These are phyloP conservation scores for Lactifluus rugatus DNA, from an alignment of 768 basidiomycete species.

Conservation along the genomic window DNA sequence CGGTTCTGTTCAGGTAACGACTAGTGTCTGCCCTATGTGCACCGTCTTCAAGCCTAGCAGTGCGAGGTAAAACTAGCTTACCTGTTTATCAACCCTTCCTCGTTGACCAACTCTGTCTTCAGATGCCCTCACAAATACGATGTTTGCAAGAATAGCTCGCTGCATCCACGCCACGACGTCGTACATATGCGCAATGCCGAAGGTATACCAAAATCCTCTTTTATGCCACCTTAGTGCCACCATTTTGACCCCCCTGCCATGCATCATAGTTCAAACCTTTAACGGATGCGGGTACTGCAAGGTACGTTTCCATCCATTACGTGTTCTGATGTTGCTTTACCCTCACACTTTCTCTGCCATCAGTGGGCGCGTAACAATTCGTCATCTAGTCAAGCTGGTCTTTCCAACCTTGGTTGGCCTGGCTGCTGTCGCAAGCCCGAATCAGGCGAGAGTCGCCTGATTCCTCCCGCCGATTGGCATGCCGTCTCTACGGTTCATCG, in stretches of 20 bases:
- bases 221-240: conserved; percentile 1
- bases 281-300: conserved; percentile 89
- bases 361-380: conserved; percentile 66
- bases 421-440: conserved; percentile 79
- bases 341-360: conserved; percentile 21
- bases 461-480: conserved; percentile 70
- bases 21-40: conserved; percentile 73
- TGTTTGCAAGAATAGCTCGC: conserved; percentile 61
- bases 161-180: conserved; percentile 71
- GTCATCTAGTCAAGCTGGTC: conserved; percentile 42
- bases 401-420: conserved; percentile 74
- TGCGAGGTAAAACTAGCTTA: conserved; percentile 37
- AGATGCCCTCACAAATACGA: conserved; percentile 75
- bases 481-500: conserved; percentile 68
- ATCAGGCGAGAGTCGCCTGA: conserved; percentile 46
- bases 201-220: conserved; percentile 37
- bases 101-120: conserved; percentile 21
- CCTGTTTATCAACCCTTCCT: conserved; percentile 5
- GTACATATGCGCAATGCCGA: conserved; percentile 81
- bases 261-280: conserved; percentile 57
- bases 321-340: not conserved
- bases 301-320: conserved; percentile 34
- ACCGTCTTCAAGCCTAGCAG: conserved; percentile 60
- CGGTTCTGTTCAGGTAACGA: conserved; percentile 59
- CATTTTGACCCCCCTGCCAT: conserved; percentile 18